Evolutionary conservation across 2,329 filamentous ascomycete species (phyloP).

Genomic region (Anthostomella pinea): DNA sequence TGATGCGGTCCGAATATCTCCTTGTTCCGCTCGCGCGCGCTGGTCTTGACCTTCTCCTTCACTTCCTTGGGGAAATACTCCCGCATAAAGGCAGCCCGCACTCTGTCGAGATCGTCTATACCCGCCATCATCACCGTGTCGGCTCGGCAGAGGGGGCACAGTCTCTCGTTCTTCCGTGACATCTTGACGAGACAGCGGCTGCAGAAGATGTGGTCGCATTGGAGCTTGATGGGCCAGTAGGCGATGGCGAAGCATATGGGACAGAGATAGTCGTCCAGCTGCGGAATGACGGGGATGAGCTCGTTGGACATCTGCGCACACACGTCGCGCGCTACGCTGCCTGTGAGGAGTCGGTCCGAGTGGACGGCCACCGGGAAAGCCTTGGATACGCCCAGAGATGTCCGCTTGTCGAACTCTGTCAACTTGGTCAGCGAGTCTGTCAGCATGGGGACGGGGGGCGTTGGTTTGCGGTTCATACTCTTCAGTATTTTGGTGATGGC

Average conservation of each 20-base stretch:
- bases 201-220: slow-evolving; percentile 77
- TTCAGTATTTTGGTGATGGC: slow-evolving; percentile 84
- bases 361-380: slow-evolving; percentile 59
- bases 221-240: slow-evolving; percentile 77
- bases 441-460: too few relatives aligned
- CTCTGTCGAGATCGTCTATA: slow-evolving; percentile 66
- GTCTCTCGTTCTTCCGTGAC: slow-evolving; percentile 64
- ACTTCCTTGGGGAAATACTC: slow-evolving; percentile 73
- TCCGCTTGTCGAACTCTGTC: slow-evolving; percentile 81
- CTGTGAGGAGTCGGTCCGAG: slow-evolving; percentile 59
- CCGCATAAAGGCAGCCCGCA: slow-evolving; percentile 66
- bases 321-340: slow-evolving; percentile 69
- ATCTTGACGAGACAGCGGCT: slow-evolving; percentile 80
- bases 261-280: slow-evolving; percentile 80
- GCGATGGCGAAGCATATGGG: slow-evolving; percentile 76
- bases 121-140: slow-evolving; percentile 70
- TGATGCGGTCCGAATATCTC: slow-evolving; percentile 70
- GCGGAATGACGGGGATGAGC: slow-evolving; percentile 71
- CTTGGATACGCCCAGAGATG: slow-evolving; percentile 65
- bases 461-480: slow-evolving; percentile 58
- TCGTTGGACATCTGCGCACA: slow-evolving; percentile 72
- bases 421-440: slow-evolving; percentile 10
- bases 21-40: slow-evolving; percentile 71
- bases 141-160: slow-evolving; percentile 74
- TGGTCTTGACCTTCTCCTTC: slow-evolving; percentile 65